phyloP scores from a whole-genome alignment of 2,329 filamentous ascomycete species.

The Ophiostoma piceae region DNA sequence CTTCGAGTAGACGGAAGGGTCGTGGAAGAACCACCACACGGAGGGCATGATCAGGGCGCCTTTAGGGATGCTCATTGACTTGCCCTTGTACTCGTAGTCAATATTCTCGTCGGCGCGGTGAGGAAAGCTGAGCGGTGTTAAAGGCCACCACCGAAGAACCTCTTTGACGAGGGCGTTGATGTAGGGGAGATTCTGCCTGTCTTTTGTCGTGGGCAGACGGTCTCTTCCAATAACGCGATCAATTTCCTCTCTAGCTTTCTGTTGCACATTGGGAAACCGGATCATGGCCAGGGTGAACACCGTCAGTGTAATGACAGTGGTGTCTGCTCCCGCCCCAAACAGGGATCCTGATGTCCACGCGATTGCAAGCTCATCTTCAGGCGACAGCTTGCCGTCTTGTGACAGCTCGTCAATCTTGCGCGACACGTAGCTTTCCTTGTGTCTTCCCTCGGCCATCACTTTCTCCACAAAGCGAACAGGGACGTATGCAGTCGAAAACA shows the following conservation, averaged over 20 bases:
- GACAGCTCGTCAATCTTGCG: slow-evolving; percentile 7
- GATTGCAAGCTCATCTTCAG: not conserved
- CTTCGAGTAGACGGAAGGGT: not conserved
- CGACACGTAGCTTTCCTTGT: slow-evolving; percentile 16
- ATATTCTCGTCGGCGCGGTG: slow-evolving; percentile 5
- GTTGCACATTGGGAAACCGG: not conserved
- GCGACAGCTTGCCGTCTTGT: not conserved
- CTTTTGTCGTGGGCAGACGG: not conserved
- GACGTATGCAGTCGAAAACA: not conserved
- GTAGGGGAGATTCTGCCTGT: not conserved
- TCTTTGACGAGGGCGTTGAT: not conserved
- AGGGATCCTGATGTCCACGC: not conserved
- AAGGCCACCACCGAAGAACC: not conserved
- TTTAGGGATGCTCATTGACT: not conserved
- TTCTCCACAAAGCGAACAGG: not conserved
- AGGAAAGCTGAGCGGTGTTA: not conserved
- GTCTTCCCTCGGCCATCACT: not conserved
- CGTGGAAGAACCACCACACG: not conserved
- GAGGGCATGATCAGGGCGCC: not conserved
- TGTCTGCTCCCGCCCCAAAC: not conserved
- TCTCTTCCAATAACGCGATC: not conserved
- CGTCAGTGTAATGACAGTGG: not conserved
- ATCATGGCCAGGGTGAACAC: not conserved
- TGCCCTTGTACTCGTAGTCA: not conserved
- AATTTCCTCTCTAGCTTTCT: not conserved